Conservation (phyloP, 257 asterid species). For the Vinca minor region DNA sequence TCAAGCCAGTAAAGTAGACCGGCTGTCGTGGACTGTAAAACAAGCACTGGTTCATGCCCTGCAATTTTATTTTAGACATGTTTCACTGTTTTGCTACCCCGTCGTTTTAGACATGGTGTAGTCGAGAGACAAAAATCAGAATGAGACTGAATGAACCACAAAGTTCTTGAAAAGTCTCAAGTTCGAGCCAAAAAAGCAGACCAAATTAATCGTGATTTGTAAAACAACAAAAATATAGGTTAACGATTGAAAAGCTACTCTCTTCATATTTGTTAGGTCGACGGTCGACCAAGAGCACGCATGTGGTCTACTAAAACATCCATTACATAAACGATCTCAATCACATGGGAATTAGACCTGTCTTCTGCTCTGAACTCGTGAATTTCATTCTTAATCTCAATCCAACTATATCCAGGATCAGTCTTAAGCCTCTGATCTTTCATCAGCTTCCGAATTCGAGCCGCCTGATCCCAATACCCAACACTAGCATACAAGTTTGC, state of each 20-base stretch:
- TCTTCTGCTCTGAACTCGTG: constrained; percentile 64
- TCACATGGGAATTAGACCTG: constrained; percentile 26
- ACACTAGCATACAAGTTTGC: constrained; percentile 7
- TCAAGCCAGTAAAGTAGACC: too few relatives aligned
- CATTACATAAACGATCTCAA: constrained; percentile 10
- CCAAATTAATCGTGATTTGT: too few relatives aligned
- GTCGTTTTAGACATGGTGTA: not conserved
- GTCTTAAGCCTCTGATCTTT: constrained; percentile 54
- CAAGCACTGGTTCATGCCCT: too few relatives aligned
- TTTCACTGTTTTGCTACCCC: not conserved
- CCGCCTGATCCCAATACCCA: constrained; percentile 9
- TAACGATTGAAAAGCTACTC: too few relatives aligned
- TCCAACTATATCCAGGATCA: constrained; percentile 83
- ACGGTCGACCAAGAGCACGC: constrained; percentile 10
- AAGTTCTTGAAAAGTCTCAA: too few relatives aligned
- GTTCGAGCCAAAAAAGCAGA: too few relatives aligned
- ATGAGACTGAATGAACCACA: not conserved
- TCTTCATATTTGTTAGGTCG: constrained; percentile 6
- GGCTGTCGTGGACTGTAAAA: too few relatives aligned
- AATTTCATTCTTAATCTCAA: constrained; percentile 56
- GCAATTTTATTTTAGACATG: too few relatives aligned
- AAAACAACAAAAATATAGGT: too few relatives aligned
- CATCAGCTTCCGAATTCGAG: constrained; percentile 45
- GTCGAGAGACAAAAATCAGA: not conserved
- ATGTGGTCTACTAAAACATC: constrained; percentile 25